Base-by-base conservation (phyloP, 306 rosid species). In the Gastrolobium villosum region DNA sequence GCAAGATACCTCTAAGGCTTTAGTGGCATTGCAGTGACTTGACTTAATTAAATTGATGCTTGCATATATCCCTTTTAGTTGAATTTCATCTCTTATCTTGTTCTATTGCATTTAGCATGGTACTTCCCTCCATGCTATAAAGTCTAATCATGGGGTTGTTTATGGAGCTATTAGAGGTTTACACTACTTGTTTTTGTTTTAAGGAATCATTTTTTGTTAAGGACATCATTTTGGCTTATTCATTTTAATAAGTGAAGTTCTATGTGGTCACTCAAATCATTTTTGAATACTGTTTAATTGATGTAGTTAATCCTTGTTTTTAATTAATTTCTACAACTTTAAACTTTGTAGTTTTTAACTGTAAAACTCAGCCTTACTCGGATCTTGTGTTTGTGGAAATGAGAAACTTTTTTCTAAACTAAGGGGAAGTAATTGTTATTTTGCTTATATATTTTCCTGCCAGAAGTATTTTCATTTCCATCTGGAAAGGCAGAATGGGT, bases 1-100 rank as follows among this genome's bases (percentile, higher is more conserved):
- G 49, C 13, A 20, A 44, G 68, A 69, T 80, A 75, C 64, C 66
- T 82, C 44, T 48, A 4, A 41, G 60, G 28, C 39, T 54, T 35
- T 14, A 15, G 54, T 49, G 35, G 50, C 15, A 62, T 78, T 34
- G 15, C 20, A 31, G 13, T 72, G 74, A 52, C 65, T 40, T 72
- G 72, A 54, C 45, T 48, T 39, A 7, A 36, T 48, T 63, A 32
- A 49, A 70, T 56, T 79, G 35, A 62, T 73, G 49, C 61, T 72
- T 30, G 36, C 50, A 61, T 45, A 35, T 20, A 40, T 40, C 45
- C 2, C 32, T 41, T 32, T 55, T 46, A 30, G 39, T 32, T 64
- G 56, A 52, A 61, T 49, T 71, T 45, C 43, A 30, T 28, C 15
- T 32, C 10, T 20, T 20, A 54, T 45, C 28, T 11, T 44, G 64